Conservation (phyloP, 1,284 basidiomycete genomes). For the Tilletia caries region DNA sequence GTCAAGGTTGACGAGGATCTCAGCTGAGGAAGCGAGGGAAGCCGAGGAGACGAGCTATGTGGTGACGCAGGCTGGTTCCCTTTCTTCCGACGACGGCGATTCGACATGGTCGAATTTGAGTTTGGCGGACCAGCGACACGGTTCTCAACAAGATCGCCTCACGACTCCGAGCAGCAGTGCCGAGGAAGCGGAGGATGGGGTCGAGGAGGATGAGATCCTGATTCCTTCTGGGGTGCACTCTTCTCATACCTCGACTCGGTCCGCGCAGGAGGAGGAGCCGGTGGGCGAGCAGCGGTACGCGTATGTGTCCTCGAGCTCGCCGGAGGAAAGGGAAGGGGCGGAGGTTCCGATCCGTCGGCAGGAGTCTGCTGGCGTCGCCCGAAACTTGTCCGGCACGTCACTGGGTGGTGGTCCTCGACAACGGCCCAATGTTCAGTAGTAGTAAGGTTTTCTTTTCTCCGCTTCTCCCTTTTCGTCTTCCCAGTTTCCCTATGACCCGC, state of each 20-base stretch:
- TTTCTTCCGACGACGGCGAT: constrained; percentile 10
- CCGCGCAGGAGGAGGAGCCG: neutral
- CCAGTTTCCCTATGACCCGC: too few species aligned
- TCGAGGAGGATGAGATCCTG: constrained; percentile 5
- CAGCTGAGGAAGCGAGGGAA: neutral
- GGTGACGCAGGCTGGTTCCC: neutral
- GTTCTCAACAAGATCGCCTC: neutral
- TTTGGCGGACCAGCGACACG: neutral
- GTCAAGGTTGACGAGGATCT: neutral
- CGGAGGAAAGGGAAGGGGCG: neutral
- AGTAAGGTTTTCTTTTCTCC: too few species aligned
- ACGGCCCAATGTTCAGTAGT: too few species aligned
- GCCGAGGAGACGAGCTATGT: constrained; percentile 6
- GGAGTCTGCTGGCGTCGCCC: neutral
- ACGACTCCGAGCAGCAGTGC: too few species aligned
- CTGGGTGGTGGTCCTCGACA: too few species aligned
- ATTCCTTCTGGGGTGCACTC: neutral
- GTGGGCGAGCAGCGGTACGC: constrained; percentile 8
- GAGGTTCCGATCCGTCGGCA: neutral
- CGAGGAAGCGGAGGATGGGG: neutral
- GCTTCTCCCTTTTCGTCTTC: too few species aligned
- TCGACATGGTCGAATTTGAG: constrained; percentile 11
- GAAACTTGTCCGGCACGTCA: too few species aligned
- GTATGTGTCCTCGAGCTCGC: neutral
- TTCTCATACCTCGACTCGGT: neutral